Evolutionary conservation across 2,329 filamentous ascomycete genomes (phyloP).

Genomic region (Hymenoscyphus scutula): DNA sequence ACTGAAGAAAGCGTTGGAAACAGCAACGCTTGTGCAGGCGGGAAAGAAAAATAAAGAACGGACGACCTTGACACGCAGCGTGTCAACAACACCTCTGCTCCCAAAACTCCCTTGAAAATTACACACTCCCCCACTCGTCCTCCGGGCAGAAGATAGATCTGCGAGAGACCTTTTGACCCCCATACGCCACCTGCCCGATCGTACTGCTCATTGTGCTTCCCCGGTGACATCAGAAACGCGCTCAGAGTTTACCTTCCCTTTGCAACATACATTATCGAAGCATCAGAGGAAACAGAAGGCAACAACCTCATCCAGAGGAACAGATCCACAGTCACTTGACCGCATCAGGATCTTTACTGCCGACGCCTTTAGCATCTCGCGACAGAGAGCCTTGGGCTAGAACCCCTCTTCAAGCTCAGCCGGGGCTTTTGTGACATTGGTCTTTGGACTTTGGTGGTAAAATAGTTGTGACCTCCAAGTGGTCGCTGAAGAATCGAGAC

Average conservation of each 20-base stretch:
- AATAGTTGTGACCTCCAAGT: neutral
- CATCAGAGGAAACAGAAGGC: neutral
- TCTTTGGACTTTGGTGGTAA: neutral
- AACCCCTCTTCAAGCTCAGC: neutral
- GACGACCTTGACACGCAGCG: conserved; percentile 12
- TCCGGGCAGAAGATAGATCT: conserved; percentile 15
- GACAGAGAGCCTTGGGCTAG: neutral
- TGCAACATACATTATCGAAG: neutral
- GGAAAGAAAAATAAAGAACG: conserved; percentile 14
- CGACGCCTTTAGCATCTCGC: neutral
- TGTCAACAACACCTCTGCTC: conserved; percentile 6
- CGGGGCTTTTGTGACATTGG: neutral
- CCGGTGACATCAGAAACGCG: neutral
- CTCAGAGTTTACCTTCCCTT: neutral
- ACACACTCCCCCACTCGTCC: neutral
- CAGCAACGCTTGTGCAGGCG: conserved; percentile 25
- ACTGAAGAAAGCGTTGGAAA: conserved; percentile 19
- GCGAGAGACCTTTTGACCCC: conserved; percentile 13
- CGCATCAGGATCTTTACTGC: neutral
- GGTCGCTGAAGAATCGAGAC: neutral
- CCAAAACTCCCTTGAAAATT: conserved; percentile 5
- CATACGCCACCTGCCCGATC: neutral
- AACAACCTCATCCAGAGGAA: neutral
- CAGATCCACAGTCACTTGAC: neutral
- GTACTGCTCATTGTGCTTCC: neutral